Conservation (phyloP, 495 filamentous ascomycete genomes). For the Pseudoneurospora amorphoporcata region DNA sequence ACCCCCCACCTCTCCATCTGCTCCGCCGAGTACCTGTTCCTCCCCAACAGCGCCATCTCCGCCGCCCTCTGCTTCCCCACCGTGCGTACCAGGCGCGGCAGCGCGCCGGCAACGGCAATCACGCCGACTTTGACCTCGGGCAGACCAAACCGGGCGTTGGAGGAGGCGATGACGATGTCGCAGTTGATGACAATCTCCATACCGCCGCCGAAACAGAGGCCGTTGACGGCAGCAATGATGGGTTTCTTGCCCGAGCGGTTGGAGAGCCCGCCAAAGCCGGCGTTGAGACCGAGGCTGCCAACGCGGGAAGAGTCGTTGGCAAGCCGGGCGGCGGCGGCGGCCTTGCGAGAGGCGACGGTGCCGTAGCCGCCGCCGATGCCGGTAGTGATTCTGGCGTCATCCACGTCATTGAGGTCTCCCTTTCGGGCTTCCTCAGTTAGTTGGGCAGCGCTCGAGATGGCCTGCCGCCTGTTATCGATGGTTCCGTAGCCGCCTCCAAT, state of each 20-base stretch:
- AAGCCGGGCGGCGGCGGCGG: background rate
- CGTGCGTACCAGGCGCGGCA: slow-evolving; percentile 61
- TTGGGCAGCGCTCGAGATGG: background rate
- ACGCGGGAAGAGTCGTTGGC: slow-evolving; percentile 9
- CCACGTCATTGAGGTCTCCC: background rate
- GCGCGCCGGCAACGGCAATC: slow-evolving; percentile 59
- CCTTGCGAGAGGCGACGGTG: background rate
- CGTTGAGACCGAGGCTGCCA: slow-evolving; percentile 8
- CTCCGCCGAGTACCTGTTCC: slow-evolving; percentile 42
- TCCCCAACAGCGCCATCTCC: slow-evolving; percentile 64
- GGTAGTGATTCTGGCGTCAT: background rate
- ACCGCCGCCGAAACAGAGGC: slow-evolving; percentile 64
- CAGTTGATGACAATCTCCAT: slow-evolving; percentile 66
- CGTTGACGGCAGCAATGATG: slow-evolving; percentile 72
- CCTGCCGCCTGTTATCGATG: background rate
- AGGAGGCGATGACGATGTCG: slow-evolving; percentile 59
- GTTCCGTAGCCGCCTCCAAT: background rate
- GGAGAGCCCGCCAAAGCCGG: slow-evolving; percentile 41
- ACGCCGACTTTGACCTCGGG: slow-evolving; percentile 67
- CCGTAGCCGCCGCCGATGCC: background rate
- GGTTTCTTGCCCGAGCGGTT: slow-evolving; percentile 51
- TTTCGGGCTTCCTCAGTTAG: background rate
- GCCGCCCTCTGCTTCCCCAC: slow-evolving; percentile 59
- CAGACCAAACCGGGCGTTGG: slow-evolving; percentile 51
- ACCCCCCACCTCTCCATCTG: slow-evolving; percentile 64